A percentile compares a stretch with the other conserved stretches of the same genome.
These are phyloP conservation scores for Plasmodium coatneyi DNA, from an alignment of 169 alveolate genomes.

Conservation along the genomic window DNA sequence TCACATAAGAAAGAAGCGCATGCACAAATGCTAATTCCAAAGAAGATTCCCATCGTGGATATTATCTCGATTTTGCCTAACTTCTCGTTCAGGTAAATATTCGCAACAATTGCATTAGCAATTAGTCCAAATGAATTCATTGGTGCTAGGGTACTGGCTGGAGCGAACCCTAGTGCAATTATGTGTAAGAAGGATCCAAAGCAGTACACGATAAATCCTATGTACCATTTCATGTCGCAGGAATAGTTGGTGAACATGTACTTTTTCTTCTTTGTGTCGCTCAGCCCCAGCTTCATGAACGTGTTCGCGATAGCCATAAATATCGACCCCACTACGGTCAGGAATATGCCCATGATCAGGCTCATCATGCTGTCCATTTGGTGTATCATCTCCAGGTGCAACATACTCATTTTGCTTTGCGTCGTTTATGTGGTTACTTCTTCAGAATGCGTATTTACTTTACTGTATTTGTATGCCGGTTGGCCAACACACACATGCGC, in stretches of 20 bases:
- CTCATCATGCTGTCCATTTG: constrained; percentile 77
- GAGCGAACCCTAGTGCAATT: constrained; percentile 89
- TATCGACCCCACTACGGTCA: constrained; percentile 85
- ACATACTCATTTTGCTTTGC: constrained; percentile 17
- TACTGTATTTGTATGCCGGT: background rate
- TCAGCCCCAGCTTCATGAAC: constrained; percentile 86
- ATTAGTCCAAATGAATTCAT: constrained; percentile 88
- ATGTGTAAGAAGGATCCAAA: constrained; percentile 86
- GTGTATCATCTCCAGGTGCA: constrained; percentile 22
- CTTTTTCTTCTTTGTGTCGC: constrained; percentile 77
- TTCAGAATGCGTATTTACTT: background rate
- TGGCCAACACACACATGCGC: background rate
- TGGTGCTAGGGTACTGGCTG: constrained; percentile 89
- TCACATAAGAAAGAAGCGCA: constrained; percentile 85
- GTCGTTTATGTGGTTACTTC: background rate
- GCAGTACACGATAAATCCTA: constrained; percentile 84
- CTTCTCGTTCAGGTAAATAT: constrained; percentile 84
- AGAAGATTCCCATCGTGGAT: constrained; percentile 85
- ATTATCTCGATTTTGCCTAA: constrained; percentile 85
- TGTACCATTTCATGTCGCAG: constrained; percentile 85
- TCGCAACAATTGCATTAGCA: constrained; percentile 88
- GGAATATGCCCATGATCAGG: constrained; percentile 81
- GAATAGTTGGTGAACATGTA: constrained; percentile 71
- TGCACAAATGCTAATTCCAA: constrained; percentile 88
- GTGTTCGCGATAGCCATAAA: constrained; percentile 89